A percentile compares a stretch with the other conserved stretches of the same genome.
These are phyloP conservation scores for Tilletia walkeri DNA, from an alignment of 1,284 basidiomycete genomes.

Conservation along the genomic window DNA sequence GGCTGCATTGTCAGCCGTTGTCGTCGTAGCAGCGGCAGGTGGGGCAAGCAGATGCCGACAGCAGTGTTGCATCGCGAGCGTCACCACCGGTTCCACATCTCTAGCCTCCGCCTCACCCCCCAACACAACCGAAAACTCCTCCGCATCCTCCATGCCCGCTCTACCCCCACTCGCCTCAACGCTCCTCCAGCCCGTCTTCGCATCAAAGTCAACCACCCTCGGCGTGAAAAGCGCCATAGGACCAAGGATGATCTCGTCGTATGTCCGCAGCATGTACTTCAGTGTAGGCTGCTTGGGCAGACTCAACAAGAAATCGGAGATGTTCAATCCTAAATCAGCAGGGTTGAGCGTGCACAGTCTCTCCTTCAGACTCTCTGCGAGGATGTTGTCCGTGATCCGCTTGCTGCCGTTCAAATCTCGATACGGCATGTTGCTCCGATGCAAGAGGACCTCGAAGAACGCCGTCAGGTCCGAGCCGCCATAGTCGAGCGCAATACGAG, in stretches of 20 bases:
- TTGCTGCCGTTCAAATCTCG: conserved; percentile 66
- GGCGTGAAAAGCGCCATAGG: conserved; percentile 92
- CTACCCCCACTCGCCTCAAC: conserved; percentile 23
- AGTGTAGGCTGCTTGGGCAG: conserved; percentile 72
- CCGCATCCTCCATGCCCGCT: conserved; percentile 34
- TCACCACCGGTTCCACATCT: conserved; percentile 24
- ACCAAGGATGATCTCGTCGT: conserved; percentile 92
- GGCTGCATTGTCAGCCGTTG: background rate
- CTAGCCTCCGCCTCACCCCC: background rate
- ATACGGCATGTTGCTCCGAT: conserved; percentile 84
- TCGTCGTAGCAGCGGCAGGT: conserved; percentile 19
- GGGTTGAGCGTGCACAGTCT: conserved; percentile 49
- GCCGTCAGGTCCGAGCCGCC: conserved; percentile 92
- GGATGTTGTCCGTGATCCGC: conserved; percentile 40
- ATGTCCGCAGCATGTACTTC: conserved; percentile 86
- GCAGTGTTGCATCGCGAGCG: conserved; percentile 43
- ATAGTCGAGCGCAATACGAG: conserved; percentile 79
- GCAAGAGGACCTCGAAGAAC: conserved; percentile 77
- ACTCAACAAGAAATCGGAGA: conserved; percentile 73
- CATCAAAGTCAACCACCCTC: conserved; percentile 81
- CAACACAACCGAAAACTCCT: conserved; percentile 26
- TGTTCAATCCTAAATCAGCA: conserved; percentile 50
- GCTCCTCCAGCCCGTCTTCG: conserved; percentile 60
- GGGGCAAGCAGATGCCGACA: conserved; percentile 37
- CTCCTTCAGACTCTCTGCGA: conserved; percentile 50